Evolutionary conservation across 2,329 filamentous ascomycete species (phyloP), one percentile per base, ranked within the genome.

Genomic region (Ustilaginoidea virens): DNA sequence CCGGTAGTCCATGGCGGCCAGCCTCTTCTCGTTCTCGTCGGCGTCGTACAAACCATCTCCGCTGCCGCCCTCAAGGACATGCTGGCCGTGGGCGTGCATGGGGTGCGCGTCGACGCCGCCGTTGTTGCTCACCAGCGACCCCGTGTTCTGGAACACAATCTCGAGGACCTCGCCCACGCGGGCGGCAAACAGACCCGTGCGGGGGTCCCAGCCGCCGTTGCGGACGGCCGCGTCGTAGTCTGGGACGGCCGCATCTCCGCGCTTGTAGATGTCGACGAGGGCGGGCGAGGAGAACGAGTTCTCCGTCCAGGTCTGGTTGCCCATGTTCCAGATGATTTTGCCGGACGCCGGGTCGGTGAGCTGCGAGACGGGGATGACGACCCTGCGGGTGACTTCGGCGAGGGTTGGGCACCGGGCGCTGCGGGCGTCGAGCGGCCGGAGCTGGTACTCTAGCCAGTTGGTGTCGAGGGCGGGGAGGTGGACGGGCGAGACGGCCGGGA

Each of bases 131-230:
- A 45, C 37, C 1, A 49, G 42, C 4, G 36, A 0, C 30, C 45
- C 20, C 45, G 43, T 41, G 51, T 60, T 38, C 58, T 62, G 48
- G 38, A 61, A 52, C 5, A 72, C 58, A 13, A 68, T 62, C 31
- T 69, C 64, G 4, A 70, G 44, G 1, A 69, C 61, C 40, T 75
- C 69, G 16, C 68, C 69, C 2, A 70, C 41, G 24, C 56, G 52
- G 1, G 63, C 67, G 0, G 69, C 64, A 41, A 61, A 74, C 0
- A 61, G 55, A 8, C 51, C 46, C 0, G 56, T 63, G 1, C 33
- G 39, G 0, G 66, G 66, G 34, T 75, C 69, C 52, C 63, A 70
- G 11, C 66, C 68, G 11, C 49, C 36, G 38, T 70, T 64, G 9
- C 43, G 42, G 0, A 68, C 14, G 0, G 69, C 68, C 0, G 51